Evolutionary conservation across 2,329 filamentous ascomycete genomes (phyloP).

Genomic region (Bisporella sp.): DNA sequence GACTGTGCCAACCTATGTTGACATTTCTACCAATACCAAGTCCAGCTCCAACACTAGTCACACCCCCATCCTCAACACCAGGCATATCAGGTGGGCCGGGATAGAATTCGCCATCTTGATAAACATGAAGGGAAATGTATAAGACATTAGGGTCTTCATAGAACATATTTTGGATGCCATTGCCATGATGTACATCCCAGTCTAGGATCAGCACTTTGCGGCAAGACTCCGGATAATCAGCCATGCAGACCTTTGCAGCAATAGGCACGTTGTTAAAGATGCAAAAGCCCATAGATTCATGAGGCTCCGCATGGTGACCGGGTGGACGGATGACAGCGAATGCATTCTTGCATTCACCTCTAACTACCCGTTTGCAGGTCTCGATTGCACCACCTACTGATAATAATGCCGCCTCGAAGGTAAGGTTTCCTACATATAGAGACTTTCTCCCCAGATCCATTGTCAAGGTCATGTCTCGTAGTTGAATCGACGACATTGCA

Average conservation of each 20-base stretch:
- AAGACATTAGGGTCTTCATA: conserved; percentile 91
- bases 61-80: conserved; percentile 53
- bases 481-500: conserved; percentile 49
- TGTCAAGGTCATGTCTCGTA: conserved; percentile 57
- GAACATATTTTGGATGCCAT: conserved; percentile 94
- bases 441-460: conserved; percentile 64
- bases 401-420: conserved; percentile 72
- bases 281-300: conserved; percentile 88
- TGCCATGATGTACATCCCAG: conserved; percentile 79
- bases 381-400: conserved; percentile 93
- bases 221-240: conserved; percentile 70
- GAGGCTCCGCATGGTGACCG: conserved; percentile 87
- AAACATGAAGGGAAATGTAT: conserved; percentile 92
- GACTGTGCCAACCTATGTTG: conserved; percentile 61
- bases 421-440: conserved; percentile 76
- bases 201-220: conserved; percentile 90
- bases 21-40: conserved; percentile 53
- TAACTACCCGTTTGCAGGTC: conserved; percentile 85
- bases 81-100: conserved; percentile 60
- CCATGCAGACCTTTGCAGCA: conserved; percentile 80
- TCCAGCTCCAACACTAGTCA: conserved; percentile 51
- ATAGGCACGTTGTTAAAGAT: conserved; percentile 97
- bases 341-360: conserved; percentile 80
- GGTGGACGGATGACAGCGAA: conserved; percentile 94
- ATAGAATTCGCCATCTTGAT: conserved; percentile 78